These are phyloP conservation scores for Phytophthora megakarya DNA, from an alignment of 352 stramenopile genomes.

Conservation along the genomic window DNA sequence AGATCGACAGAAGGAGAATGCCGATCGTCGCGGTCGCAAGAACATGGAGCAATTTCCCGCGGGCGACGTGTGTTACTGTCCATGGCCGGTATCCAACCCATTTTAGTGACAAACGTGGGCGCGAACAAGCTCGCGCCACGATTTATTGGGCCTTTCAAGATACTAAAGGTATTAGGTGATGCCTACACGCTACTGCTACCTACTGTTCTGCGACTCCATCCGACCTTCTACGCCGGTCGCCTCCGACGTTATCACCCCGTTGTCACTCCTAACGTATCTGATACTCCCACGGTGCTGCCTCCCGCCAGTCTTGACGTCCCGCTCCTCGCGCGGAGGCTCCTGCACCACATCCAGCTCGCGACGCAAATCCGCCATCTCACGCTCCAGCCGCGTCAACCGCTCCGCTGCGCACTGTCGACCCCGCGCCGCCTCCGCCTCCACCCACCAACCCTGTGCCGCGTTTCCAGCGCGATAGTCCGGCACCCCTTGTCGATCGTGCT, in stretches of 20 bases:
- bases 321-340: no score
- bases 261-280: not conserved
- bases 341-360: no score
- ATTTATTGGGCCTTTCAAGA: not conserved
- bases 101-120: not conserved
- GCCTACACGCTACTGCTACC: conserved; percentile 29
- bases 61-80: not conserved
- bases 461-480: conserved; percentile 4
- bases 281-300: not conserved
- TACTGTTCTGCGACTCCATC: conserved; percentile 15
- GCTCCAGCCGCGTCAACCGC: not conserved
- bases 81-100: not conserved
- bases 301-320: not conserved
- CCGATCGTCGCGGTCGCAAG: no score
- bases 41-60: not conserved
- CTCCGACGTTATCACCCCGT: conserved; percentile 9
- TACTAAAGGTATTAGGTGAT: conserved; percentile 1
- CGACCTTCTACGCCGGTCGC: conserved; percentile 20
- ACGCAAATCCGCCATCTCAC: not conserved
- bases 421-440: conserved; percentile 3
- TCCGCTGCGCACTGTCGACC: not conserved
- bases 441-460: not conserved
- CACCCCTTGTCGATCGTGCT: conserved; percentile 1
- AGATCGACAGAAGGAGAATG: no score
- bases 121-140: not conserved